Base-by-base conservation (phyloP, 495 filamentous ascomycete genomes). In the Aspergillus bertholletiae region DNA sequence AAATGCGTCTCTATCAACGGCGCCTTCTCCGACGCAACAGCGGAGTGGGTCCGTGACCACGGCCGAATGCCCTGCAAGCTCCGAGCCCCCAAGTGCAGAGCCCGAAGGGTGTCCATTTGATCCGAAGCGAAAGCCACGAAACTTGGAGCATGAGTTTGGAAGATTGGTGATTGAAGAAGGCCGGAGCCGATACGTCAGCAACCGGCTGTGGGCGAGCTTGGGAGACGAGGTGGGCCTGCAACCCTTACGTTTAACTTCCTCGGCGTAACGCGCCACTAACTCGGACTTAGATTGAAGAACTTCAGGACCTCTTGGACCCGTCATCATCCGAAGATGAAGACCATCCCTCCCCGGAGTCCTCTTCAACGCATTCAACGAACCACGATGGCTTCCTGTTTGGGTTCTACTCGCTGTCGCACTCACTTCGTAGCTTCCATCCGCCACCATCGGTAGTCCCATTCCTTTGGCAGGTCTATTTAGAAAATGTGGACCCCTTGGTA, bases 161-260 rank as follows among this genome's bases (percentile, higher is more conserved):
- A 78, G 91, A 47, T 66, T 97, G 60, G 88, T 96, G 1, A 80
- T 96, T 44, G 90, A 89, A 55, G 88, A 95, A 60, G 86, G 87
- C 3, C 84, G 82, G 58, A 89, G 85, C 59, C 79, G 89, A 64
- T 97, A 97, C 71, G 86, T 96, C 54, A 92, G 88, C 66, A 92
- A 87, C 69, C 85, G 84, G 15, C 89, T 96, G 48, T 97, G 92
- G 92, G 84, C 87, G n/a, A 89, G 82, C 56, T 75, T 97, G 41
- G 89, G 85, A 46, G 89, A 93, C 54, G 90, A 97, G 81, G 90
- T 90, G 66, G 47, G 64, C 58, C 34, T 46, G 11, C 28, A 2
- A 13, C 13, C 2, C 21, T 0, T 28, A 15, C 13, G 37, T 30
- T 45, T 22, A 26, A 21, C 53, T 13, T 53, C 6, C 43, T 58